Percentiles rank a stretch among this genome's conserved stretches.
Conservation (phyloP, 768 basidiomycete genomes). For the Mycena haematopus region DNA sequence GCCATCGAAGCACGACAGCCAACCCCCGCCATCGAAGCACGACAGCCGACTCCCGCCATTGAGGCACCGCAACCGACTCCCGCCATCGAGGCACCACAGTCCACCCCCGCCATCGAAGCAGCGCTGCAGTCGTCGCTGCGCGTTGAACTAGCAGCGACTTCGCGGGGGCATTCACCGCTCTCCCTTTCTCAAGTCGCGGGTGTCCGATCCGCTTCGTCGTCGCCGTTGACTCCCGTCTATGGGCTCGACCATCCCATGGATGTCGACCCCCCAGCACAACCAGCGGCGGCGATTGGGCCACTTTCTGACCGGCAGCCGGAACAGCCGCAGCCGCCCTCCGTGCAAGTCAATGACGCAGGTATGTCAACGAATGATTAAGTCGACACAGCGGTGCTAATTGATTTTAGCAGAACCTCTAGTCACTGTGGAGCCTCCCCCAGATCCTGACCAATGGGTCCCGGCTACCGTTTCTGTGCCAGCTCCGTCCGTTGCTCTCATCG, state of each 20-base stretch:
- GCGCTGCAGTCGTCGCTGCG: not conserved
- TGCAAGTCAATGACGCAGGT: not conserved
- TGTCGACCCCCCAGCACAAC: slow-evolving; percentile 12
- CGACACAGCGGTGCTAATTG: not conserved
- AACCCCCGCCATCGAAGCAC: too few relatives aligned
- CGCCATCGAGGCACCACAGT: too few relatives aligned
- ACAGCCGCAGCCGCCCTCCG: not conserved
- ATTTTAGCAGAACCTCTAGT: not conserved
- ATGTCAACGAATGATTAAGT: not conserved
- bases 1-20: too few relatives aligned
- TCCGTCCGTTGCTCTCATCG: not conserved
- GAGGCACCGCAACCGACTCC: too few relatives aligned
- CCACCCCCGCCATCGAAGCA: too few relatives aligned
- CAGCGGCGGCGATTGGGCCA: not conserved
- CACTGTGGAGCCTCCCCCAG: not conserved
- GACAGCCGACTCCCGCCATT: too few relatives aligned
- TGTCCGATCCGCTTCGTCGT: slow-evolving; percentile 13
- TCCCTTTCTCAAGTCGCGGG: slow-evolving; percentile 19
- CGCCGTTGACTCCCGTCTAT: slow-evolving; percentile 21
- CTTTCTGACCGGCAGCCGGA: not conserved
- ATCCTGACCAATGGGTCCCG: too few relatives aligned
- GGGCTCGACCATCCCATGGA: slow-evolving; percentile 16
- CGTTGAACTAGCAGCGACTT: not conserved
- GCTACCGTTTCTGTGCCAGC: not conserved
- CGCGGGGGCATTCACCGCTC: slow-evolving; percentile 17